Conservation (phyloP, 2,329 filamentous ascomycete species). For the Curvularia sp. region DNA sequence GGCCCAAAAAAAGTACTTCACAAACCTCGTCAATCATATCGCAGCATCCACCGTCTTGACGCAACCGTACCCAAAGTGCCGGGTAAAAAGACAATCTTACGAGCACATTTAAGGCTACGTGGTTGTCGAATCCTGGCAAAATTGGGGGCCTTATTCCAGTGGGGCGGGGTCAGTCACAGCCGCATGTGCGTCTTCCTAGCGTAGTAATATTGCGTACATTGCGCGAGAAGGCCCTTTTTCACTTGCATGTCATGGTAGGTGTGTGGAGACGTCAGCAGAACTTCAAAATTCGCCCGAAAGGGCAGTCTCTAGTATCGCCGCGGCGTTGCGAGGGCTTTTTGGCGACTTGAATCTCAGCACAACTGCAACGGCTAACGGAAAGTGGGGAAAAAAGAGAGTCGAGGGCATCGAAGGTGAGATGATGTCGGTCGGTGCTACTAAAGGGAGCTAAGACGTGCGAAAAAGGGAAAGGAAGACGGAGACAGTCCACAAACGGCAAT, state of each 20-base stretch:
- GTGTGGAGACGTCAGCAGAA: background rate
- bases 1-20: conserved; percentile 4
- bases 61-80: conserved; percentile 6
- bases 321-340: background rate
- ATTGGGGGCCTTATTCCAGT: conserved; percentile 11
- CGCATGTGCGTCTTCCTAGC: background rate
- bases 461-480: background rate
- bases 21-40: conserved; percentile 23
- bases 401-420: background rate
- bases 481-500: background rate
- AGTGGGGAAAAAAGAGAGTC: background rate
- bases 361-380: background rate
- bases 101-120: background rate
- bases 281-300: background rate
- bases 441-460: background rate
- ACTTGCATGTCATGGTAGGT: background rate
- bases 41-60: conserved; percentile 16
- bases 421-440: background rate
- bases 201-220: background rate
- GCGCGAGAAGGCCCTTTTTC: background rate
- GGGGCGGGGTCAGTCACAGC: background rate
- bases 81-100: conserved; percentile 15
- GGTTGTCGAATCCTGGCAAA: conserved; percentile 13
- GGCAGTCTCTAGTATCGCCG: background rate
- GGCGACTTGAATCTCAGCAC: background rate